phyloP scores from a whole-genome alignment of 2,329 filamentous ascomycete genomes.

The Calonectria pteridis region DNA sequence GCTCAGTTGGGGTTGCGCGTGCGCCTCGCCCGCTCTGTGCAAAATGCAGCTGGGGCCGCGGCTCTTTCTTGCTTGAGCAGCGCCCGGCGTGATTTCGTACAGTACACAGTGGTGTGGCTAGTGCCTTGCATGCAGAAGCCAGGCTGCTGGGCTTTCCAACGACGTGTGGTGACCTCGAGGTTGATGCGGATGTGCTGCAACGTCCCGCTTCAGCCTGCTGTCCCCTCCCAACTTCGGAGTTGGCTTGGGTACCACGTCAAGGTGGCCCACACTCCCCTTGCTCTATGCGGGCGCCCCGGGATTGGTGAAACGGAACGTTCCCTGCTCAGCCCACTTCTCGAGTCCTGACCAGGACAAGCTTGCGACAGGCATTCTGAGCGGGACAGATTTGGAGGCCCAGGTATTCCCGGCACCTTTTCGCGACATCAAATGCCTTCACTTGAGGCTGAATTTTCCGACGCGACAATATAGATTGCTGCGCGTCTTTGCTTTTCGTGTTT shows the following conservation, averaged over 20 bases:
- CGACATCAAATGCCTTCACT: constrained; percentile 36
- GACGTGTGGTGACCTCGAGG: constrained; percentile 27
- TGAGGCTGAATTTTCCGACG: constrained; percentile 40
- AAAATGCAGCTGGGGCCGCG: constrained; percentile 14
- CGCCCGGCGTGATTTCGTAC: constrained; percentile 23
- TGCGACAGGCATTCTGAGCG: constrained; percentile 53
- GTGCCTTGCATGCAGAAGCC: constrained; percentile 34
- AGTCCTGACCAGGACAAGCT: constrained; percentile 59
- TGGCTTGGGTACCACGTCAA: constrained; percentile 36
- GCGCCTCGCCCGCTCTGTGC: constrained; percentile 25
- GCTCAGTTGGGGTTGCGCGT: constrained; percentile 15
- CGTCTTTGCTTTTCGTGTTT: constrained; percentile 19
- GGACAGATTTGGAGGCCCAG: constrained; percentile 31
- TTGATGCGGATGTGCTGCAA: constrained; percentile 40
- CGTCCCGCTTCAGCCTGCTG: constrained; percentile 45
- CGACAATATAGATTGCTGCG: constrained; percentile 29
- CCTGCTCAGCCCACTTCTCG: constrained; percentile 60
- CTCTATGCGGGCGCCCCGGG: constrained; percentile 52
- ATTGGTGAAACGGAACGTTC: constrained; percentile 66
- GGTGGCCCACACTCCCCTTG: constrained; percentile 43
- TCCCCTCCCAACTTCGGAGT: constrained; percentile 35
- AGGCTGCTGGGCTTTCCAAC: constrained; percentile 28
- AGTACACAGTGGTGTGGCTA: constrained; percentile 38
- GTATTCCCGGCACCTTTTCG: constrained; percentile 38
- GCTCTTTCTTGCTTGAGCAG: constrained; percentile 24